Conservation (phyloP, 257 asterid genomes). For the Forsythia suspensa region DNA sequence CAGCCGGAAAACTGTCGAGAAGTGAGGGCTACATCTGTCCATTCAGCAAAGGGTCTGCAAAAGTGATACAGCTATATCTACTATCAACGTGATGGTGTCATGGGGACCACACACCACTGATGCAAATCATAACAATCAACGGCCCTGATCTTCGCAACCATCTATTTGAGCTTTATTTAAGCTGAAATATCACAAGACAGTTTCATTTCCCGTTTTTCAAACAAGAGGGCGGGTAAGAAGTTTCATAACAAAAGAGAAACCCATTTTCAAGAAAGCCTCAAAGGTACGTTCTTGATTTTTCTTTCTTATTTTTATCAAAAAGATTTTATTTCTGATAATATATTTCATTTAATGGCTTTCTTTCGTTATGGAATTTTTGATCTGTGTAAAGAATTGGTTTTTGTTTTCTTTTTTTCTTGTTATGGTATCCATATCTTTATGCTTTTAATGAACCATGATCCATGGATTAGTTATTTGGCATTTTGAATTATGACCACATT, state of each 20-base stretch:
- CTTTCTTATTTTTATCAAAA: background rate
- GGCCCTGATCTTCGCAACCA: background rate
- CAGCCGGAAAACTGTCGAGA: background rate
- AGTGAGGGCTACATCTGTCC: constrained; percentile 28
- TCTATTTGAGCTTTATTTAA: background rate
- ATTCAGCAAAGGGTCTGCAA: constrained; percentile 2
- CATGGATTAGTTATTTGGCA: constrained; percentile 29
- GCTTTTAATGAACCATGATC: constrained; percentile 10
- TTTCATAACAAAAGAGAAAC: background rate
- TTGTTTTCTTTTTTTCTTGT: background rate
- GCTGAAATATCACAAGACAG: background rate
- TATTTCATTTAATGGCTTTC: no score
- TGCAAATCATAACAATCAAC: background rate
- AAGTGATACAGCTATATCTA: constrained; percentile 45
- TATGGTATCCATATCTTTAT: constrained; percentile 24
- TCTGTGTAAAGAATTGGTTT: constrained; percentile 1
- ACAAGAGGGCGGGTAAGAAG: background rate
- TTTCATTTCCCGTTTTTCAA: background rate
- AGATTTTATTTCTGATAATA: no score
- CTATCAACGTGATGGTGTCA: constrained; percentile 34
- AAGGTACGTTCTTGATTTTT: constrained; percentile 34
- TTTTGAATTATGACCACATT: constrained; percentile 22
- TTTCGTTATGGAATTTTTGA: background rate
- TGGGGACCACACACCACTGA: constrained; percentile 38
- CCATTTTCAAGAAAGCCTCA: constrained; percentile 28